Evolutionary conservation across 805 yeast species (phyloP).

Genomic region (Metschnikowia hibisci): DNA sequence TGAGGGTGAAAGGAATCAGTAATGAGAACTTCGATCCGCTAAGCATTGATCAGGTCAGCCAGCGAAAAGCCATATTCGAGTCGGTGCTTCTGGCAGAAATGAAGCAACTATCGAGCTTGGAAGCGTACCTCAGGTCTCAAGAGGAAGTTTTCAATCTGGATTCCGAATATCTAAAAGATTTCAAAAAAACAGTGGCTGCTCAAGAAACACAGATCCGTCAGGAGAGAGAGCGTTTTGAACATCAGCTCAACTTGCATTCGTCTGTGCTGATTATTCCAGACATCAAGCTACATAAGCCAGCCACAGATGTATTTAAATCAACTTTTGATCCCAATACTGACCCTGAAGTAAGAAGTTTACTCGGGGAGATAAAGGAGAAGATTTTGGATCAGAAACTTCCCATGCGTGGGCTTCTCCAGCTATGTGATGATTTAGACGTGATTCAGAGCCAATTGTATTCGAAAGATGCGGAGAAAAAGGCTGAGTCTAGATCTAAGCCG

Average conservation of each 20-base stretch:
- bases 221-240: slow-evolving; percentile 5
- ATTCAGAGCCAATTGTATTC: slow-evolving; percentile 11
- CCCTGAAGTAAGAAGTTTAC: slow-evolving; percentile 6
- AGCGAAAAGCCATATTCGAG: slow-evolving; percentile 19
- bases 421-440: slow-evolving; percentile 15
- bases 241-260: slow-evolving; percentile 8
- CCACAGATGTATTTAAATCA: background rate
- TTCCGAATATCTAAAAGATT: slow-evolving; percentile 28
- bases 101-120: slow-evolving; percentile 33
- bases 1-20: slow-evolving; percentile 11
- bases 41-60: slow-evolving; percentile 14
- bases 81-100: slow-evolving; percentile 39
- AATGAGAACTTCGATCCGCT: slow-evolving; percentile 12
- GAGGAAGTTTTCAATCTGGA: slow-evolving; percentile 29
- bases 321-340: slow-evolving; percentile 16
- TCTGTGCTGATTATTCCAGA: background rate
- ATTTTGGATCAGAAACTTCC: slow-evolving; percentile 1
- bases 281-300: background rate
- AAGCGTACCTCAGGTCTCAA: slow-evolving; percentile 23
- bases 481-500: background rate
- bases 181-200: slow-evolving; percentile 16
- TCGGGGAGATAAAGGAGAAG: background rate
- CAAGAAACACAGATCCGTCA: slow-evolving; percentile 7
- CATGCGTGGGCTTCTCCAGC: slow-evolving; percentile 5
- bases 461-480: background rate